These are phyloP conservation scores for Heritiera littoralis DNA, from an alignment of 345 rosid genomes.

Conservation along the genomic window DNA sequence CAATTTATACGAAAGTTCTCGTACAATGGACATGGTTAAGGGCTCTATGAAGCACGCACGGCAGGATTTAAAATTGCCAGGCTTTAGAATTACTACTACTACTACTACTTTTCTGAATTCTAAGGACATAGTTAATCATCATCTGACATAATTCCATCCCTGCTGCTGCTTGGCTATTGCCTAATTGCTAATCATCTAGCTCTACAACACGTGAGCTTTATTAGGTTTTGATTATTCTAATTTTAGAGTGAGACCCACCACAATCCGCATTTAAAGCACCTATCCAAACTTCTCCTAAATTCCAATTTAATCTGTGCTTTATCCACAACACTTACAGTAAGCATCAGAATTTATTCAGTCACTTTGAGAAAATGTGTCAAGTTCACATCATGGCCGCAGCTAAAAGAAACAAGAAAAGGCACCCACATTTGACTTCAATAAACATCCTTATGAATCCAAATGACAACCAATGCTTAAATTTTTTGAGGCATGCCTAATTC, in stretches of 20 bases:
- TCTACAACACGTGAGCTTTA: not conserved
- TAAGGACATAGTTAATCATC: too few relatives aligned
- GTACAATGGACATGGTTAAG: too few relatives aligned
- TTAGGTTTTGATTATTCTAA: not conserved
- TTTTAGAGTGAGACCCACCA: too few relatives aligned
- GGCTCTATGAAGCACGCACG: not conserved
- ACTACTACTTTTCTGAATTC: too few relatives aligned
- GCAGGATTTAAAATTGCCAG: not conserved
- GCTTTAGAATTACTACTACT: too few relatives aligned
- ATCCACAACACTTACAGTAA: too few relatives aligned
- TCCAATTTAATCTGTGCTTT: too few relatives aligned
- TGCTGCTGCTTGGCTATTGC: not conserved
- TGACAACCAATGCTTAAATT: not conserved
- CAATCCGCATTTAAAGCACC: too few relatives aligned
- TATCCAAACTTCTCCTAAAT: too few relatives aligned
- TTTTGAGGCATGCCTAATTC: constrained; percentile 3
- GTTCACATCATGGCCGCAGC: not conserved
- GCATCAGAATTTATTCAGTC: not conserved
- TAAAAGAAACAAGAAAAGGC: constrained; percentile 16
- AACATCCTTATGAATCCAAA: not conserved
- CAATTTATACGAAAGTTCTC: too few relatives aligned
- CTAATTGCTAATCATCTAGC: not conserved
- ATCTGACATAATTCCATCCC: too few relatives aligned
- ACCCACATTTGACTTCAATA: constrained; percentile 11
- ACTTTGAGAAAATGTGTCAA: not conserved